Evolutionary conservation across 2,329 filamentous ascomycete genomes (phyloP).

Genomic region (Scytalidium sp.): DNA sequence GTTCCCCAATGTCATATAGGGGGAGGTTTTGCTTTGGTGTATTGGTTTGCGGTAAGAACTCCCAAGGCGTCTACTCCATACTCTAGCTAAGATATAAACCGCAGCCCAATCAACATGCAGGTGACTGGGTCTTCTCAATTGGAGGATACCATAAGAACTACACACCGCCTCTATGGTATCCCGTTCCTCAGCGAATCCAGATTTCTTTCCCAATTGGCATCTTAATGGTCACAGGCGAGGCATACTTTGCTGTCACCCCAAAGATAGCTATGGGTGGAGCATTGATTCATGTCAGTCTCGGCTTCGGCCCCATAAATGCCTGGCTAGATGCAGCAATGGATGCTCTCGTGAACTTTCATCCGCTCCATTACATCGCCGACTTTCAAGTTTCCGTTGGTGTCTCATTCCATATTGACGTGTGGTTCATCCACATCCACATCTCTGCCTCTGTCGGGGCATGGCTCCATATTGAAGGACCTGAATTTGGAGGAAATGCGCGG

Average conservation of each 20-base stretch:
- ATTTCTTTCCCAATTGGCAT: slow-evolving; percentile 34
- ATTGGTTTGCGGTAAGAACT: too few species aligned
- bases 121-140: slow-evolving; percentile 42
- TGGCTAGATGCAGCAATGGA: slow-evolving; percentile 36
- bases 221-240: slow-evolving; percentile 35
- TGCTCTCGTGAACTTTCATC: slow-evolving; percentile 25
- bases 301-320: slow-evolving; percentile 32
- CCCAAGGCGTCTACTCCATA: too few species aligned
- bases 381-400: slow-evolving; percentile 36
- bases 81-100: slow-evolving; percentile 10
- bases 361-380: slow-evolving; percentile 31
- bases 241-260: slow-evolving; percentile 45
- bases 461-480: slow-evolving; percentile 22
- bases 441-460: slow-evolving; percentile 25
- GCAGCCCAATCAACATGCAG: slow-evolving; percentile 17
- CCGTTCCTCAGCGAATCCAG: slow-evolving; percentile 33
- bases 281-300: slow-evolving; percentile 25
- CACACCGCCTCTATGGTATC: slow-evolving; percentile 31
- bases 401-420: slow-evolving; percentile 33
- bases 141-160: slow-evolving; percentile 43
- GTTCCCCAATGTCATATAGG: slow-evolving; percentile 36
- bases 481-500: slow-evolving; percentile 15
- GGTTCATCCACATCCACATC: slow-evolving; percentile 34
- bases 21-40: slow-evolving; percentile 39
- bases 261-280: slow-evolving; percentile 41